A percentile compares a stretch with the other conserved stretches of the same genome.
Evolutionary conservation across 306 rosid species (phyloP).

Genomic region (Dalbergia cultrata): DNA sequence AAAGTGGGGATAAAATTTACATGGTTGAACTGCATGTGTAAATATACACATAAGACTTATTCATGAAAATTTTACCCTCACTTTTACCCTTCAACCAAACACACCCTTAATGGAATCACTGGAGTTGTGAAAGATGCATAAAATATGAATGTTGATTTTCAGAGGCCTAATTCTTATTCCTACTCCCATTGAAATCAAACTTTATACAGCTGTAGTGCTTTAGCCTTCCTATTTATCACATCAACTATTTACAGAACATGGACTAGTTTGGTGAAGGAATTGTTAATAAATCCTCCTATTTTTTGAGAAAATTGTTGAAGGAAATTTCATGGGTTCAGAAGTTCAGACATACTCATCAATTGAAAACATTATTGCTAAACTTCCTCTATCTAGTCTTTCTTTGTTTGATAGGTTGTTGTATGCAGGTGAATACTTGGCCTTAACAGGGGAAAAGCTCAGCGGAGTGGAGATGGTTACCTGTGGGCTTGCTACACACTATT

Average conservation of each 20-base stretch:
- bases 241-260: background rate
- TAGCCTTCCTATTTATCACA: background rate
- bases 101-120: background rate
- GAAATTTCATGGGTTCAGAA: constrained; percentile 30
- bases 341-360: background rate
- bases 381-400: constrained; percentile 16
- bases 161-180: background rate
- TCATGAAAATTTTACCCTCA: too few relatives aligned
- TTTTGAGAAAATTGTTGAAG: constrained; percentile 19
- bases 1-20: too few relatives aligned
- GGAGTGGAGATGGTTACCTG: constrained; percentile 87
- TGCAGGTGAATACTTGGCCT: constrained; percentile 93
- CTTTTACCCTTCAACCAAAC: too few relatives aligned
- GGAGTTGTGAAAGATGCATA: background rate
- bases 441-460: constrained; percentile 83
- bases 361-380: constrained; percentile 13
- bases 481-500: constrained; percentile 94
- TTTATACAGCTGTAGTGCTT: background rate
- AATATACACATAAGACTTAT: too few relatives aligned
- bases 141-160: constrained; percentile 11
- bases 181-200: constrained; percentile 3
- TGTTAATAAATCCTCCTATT: constrained; percentile 20
- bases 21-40: too few relatives aligned
- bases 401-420: constrained; percentile 36
- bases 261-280: background rate